Percentiles rank a stretch among this genome's conserved stretches.
phyloP scores from a whole-genome alignment of 2,329 filamentous ascomycete genomes.

The Phialemoniopsis sp. region DNA sequence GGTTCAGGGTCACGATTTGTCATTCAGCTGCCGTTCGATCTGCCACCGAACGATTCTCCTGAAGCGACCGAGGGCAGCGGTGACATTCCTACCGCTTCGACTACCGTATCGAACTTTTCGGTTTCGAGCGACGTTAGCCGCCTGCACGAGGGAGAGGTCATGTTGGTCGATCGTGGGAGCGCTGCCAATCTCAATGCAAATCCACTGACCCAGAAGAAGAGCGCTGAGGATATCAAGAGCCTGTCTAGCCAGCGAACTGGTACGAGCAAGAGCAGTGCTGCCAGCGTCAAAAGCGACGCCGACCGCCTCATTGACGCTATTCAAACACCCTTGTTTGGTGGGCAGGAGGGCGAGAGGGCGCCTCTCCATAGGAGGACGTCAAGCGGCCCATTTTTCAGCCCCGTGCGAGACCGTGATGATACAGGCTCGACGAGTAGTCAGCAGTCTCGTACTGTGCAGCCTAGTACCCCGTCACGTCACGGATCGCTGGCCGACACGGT shows the following conservation, averaged over 20 bases:
- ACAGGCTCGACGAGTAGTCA: no score
- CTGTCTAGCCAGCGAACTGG: constrained; percentile 32
- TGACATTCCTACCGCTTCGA: constrained; percentile 9
- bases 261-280: constrained; percentile 45
- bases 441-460: no score
- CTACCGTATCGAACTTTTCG: constrained; percentile 14
- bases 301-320: constrained; percentile 71
- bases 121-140: neutral
- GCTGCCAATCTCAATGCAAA: constrained; percentile 9
- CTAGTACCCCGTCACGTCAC: constrained; percentile 2
- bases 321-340: constrained; percentile 48
- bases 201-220: constrained; percentile 18
- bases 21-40: constrained; percentile 70
- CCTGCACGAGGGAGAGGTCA: constrained; percentile 46
- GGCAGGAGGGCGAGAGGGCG: constrained; percentile 12
- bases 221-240: constrained; percentile 32
- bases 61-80: constrained; percentile 12
- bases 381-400: constrained; percentile 4
- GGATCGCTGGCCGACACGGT: no score
- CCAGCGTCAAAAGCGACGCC: constrained; percentile 56
- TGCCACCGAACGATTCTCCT: constrained; percentile 43
- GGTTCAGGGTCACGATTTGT: constrained; percentile 80
- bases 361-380: constrained; percentile 2
- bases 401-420: neutral
- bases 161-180: constrained; percentile 49